Conservation (phyloP, 805 yeast species). For the Hanseniaspora lachancei region DNA sequence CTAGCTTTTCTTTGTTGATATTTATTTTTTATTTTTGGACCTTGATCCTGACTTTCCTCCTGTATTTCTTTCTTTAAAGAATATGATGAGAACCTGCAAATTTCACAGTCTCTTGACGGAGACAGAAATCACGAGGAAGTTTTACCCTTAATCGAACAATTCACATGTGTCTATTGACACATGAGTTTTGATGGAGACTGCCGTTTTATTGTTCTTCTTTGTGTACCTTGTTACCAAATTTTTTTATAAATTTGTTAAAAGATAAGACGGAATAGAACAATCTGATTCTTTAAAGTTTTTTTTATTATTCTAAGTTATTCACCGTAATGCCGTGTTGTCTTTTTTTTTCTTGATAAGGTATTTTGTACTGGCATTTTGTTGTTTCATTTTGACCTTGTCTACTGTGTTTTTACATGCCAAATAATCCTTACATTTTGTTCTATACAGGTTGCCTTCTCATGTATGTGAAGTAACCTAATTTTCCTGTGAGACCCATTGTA, state of each 20-base stretch:
- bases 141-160: conserved; percentile 13
- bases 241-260: conserved; percentile 4
- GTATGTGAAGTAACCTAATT: too few relatives aligned
- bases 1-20: too few relatives aligned
- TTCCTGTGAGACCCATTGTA: too few relatives aligned
- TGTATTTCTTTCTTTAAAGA: conserved; percentile 1
- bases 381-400: too few relatives aligned
- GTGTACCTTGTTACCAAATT: conserved; percentile 14
- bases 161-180: not conserved
- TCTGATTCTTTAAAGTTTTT: conserved; percentile 12
- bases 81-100: conserved; percentile 9
- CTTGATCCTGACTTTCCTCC: too few relatives aligned
- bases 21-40: too few relatives aligned
- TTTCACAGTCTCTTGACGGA: conserved; percentile 10
- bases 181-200: conserved; percentile 12
- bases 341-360: not conserved
- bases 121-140: conserved; percentile 11
- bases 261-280: conserved; percentile 14
- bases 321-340: too few relatives aligned
- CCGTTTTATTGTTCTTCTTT: conserved; percentile 13
- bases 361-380: not conserved
- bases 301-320: not conserved
- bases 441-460: too few relatives aligned
- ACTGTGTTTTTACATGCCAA: too few relatives aligned
- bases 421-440: too few relatives aligned